Evolutionary conservation across 768 basidiomycete genomes (phyloP).

Genomic region (Boletus sp.): DNA sequence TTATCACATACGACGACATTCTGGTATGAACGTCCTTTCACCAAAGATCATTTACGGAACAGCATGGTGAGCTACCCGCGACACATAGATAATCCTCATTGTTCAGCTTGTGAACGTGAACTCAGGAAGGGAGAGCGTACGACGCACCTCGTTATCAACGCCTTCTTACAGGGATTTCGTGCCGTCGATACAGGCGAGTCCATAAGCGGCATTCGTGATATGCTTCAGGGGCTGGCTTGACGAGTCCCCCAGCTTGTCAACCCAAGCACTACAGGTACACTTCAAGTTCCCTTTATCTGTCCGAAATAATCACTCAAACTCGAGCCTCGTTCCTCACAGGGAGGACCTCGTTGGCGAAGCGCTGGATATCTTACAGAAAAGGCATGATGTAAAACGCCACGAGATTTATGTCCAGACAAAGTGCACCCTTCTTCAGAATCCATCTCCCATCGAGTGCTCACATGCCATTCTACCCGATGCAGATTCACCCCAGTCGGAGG

Average conservation of each 20-base stretch:
- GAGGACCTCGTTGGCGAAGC: slow-evolving; percentile 83
- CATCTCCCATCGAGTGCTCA: not conserved
- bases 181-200: slow-evolving; percentile 79
- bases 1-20: slow-evolving; percentile 3
- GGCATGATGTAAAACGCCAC: slow-evolving; percentile 63
- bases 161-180: slow-evolving; percentile 73
- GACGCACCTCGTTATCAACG: slow-evolving; percentile 61
- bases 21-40: slow-evolving; percentile 34
- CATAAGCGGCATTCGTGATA: not conserved
- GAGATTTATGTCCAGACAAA: slow-evolving; percentile 82
- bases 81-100: not conserved
- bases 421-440: slow-evolving; percentile 34
- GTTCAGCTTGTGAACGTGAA: not conserved
- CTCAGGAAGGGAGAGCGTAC: slow-evolving; percentile 78
- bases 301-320: not conserved
- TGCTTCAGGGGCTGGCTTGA: slow-evolving; percentile 19
- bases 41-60: slow-evolving; percentile 59
- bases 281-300: not conserved
- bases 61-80: slow-evolving; percentile 45
- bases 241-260: slow-evolving; percentile 50
- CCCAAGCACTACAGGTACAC: slow-evolving; percentile 68
- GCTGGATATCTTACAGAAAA: slow-evolving; percentile 50
- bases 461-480: not conserved
- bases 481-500: slow-evolving; percentile 76
- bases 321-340: slow-evolving; percentile 34